Evolutionary conservation across 1,284 basidiomycete species (phyloP).

Genomic region (Trichosporon faecale): DNA sequence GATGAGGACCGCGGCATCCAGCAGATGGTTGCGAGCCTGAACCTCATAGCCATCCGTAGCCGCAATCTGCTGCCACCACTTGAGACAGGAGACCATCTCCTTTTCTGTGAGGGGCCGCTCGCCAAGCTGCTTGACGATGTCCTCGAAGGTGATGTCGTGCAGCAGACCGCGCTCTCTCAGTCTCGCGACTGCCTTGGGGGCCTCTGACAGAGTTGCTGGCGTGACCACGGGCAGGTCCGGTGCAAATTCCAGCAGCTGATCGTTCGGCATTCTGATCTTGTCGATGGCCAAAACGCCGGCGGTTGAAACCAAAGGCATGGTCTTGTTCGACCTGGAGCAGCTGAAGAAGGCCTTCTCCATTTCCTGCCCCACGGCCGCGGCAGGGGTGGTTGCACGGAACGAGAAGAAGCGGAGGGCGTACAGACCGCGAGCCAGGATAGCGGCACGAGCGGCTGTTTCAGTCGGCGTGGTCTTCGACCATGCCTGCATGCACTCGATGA

Average conservation of each 20-base stretch:
- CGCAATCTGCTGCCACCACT: slow-evolving; percentile 80
- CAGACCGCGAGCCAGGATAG: slow-evolving; percentile 63
- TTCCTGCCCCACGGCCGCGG: slow-evolving; percentile 71
- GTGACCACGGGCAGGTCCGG: slow-evolving; percentile 76
- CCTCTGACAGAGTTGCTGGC: slow-evolving; percentile 63
- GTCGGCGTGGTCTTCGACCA: slow-evolving; percentile 45
- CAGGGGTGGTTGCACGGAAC: slow-evolving; percentile 82
- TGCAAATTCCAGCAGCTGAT: slow-evolving; percentile 71
- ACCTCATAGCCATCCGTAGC: slow-evolving; percentile 53
- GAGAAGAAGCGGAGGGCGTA: slow-evolving; percentile 88
- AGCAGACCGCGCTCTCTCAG: slow-evolving; percentile 69
- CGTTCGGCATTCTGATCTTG: slow-evolving; percentile 74
- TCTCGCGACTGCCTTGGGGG: slow-evolving; percentile 63
- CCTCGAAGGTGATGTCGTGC: slow-evolving; percentile 76
- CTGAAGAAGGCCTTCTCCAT: slow-evolving; percentile 81
- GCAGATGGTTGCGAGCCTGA: slow-evolving; percentile 59
- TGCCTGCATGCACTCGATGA: slow-evolving; percentile 53
- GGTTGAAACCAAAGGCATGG: slow-evolving; percentile 75
- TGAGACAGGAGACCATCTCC: slow-evolving; percentile 77
- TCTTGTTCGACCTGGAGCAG: slow-evolving; percentile 54
- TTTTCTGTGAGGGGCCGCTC: slow-evolving; percentile 66
- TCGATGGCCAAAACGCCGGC: slow-evolving; percentile 68
- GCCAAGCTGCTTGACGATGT: slow-evolving; percentile 78
- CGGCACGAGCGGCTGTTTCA: slow-evolving; percentile 60
- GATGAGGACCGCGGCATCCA: slow-evolving; percentile 67